A percentile compares a stretch with the other conserved stretches of the same genome.
Conservation (phyloP, 2,329 filamentous ascomycete species). For the Diaporthe citri region DNA sequence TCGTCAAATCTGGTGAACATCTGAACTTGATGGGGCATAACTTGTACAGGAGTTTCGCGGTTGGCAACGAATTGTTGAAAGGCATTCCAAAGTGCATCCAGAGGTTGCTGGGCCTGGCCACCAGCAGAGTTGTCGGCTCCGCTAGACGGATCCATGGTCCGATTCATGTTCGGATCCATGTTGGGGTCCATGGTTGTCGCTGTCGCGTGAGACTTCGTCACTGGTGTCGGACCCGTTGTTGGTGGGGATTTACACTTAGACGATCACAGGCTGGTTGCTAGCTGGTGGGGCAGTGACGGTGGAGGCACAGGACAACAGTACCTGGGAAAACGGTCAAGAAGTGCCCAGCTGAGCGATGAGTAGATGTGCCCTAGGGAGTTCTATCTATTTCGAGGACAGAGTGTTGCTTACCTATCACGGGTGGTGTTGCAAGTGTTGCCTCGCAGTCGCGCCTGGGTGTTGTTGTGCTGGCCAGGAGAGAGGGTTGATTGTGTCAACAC, state of each 20-base stretch:
- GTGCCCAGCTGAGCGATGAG: not conserved
- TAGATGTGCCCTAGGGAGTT: fast-evolving
- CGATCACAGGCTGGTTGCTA: too few relatives aligned
- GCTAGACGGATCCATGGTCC: too few relatives aligned
- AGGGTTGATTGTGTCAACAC: not conserved
- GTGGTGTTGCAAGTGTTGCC: not conserved
- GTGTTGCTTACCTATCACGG: not conserved
- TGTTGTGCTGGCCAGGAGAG: not conserved
- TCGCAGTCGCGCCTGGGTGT: not conserved
- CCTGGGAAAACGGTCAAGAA: not conserved
- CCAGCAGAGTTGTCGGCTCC: not conserved
- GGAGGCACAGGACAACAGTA: not conserved
- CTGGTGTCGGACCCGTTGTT: not conserved
- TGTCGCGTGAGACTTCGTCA: not conserved
- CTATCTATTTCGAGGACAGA: not conserved
- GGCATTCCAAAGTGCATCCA: not conserved
- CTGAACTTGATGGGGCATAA: conserved; percentile 2
- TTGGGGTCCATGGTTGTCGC: not conserved
- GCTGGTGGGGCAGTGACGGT: not conserved
- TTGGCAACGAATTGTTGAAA: not conserved
- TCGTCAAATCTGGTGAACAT: not conserved
- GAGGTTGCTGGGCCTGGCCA: not conserved
- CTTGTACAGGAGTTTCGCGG: not conserved
- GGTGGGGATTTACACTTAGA: not conserved
- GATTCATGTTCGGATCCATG: not conserved